Percentiles rank a stretch among this genome's conserved stretches.
Conservation (phyloP, 2,329 filamentous ascomycete species). For the Fusarium goolgardi region DNA sequence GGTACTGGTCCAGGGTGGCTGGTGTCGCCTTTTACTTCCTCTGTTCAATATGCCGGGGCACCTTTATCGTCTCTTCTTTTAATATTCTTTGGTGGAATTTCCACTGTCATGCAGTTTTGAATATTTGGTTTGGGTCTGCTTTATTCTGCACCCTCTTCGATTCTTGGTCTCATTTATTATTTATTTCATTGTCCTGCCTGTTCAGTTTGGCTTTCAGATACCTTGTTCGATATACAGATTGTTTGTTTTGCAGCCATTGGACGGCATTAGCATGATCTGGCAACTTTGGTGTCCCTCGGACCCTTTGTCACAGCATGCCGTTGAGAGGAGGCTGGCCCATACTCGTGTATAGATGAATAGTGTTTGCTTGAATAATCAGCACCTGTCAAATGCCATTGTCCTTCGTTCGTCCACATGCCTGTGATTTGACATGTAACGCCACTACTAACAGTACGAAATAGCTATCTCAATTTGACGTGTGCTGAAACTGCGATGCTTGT, state of each 20-base stretch:
- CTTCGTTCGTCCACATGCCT: not conserved
- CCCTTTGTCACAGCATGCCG: conserved; percentile 27
- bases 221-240: conserved; percentile 70
- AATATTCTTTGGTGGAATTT: conserved; percentile 47
- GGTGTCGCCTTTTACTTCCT: conserved; percentile 56
- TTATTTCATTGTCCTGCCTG: conserved; percentile 38
- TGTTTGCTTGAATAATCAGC: conserved; percentile 51
- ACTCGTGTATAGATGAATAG: conserved; percentile 54
- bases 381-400: conserved; percentile 40
- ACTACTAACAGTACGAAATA: not conserved
- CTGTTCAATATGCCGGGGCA: conserved; percentile 55
- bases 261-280: conserved; percentile 40
- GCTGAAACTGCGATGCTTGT: not conserved
- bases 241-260: conserved; percentile 46
- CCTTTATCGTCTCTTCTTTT: conserved; percentile 48
- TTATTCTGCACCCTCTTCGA: conserved; percentile 31
- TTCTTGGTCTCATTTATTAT: conserved; percentile 44
- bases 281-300: conserved; percentile 26
- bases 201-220: conserved; percentile 59
- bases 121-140: conserved; percentile 41
- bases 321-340: conserved; percentile 48
- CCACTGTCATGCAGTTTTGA: conserved; percentile 21
- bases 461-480: not conserved
- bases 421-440: not conserved
- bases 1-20: conserved; percentile 63